Conservation (phyloP, 2,329 filamentous ascomycete genomes). For the Plectosphaerella sp. region DNA sequence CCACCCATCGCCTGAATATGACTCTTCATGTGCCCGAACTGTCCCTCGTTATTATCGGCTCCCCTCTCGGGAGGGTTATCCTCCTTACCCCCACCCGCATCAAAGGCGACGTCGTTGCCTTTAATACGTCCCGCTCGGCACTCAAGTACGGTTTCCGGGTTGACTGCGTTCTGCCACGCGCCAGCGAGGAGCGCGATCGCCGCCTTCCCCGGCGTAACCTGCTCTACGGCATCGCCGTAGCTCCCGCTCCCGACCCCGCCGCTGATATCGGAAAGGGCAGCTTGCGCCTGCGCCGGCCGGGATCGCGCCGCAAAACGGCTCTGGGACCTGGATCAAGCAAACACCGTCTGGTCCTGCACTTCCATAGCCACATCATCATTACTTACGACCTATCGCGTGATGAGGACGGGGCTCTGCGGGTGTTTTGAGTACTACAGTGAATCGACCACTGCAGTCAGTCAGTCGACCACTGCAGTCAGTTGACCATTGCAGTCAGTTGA, state of each 20-base stretch:
- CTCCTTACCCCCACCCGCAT: conserved; percentile 52
- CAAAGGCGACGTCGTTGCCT: conserved; percentile 8
- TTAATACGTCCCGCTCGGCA: not conserved
- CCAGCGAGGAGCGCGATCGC: conserved; percentile 38
- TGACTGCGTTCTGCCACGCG: conserved; percentile 45
- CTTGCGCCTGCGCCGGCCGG: conserved; percentile 13
- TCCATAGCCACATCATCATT: conserved; percentile 63
- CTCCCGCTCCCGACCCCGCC: conserved; percentile 51
- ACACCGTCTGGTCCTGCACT: conserved; percentile 69
- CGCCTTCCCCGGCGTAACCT: conserved; percentile 37
- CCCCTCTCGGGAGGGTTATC: conserved; percentile 60
- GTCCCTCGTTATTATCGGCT: conserved; percentile 63
- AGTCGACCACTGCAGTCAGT: too few relatives aligned
- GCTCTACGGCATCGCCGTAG: conserved; percentile 64
- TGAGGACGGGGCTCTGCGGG: conserved; percentile 17
- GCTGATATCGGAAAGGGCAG: conserved; percentile 9
- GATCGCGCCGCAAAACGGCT: conserved; percentile 4
- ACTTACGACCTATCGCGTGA: conserved; percentile 61
- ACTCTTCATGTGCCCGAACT: conserved; percentile 63
- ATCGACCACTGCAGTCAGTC: too few relatives aligned
- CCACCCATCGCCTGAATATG: conserved; percentile 49
- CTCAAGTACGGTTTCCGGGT: conserved; percentile 43
- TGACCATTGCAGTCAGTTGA: too few relatives aligned
- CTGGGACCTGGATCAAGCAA: conserved; percentile 31
- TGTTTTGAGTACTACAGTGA: not conserved